Conservation (phyloP, 768 basidiomycete species). For the Tylopilus felleus region DNA sequence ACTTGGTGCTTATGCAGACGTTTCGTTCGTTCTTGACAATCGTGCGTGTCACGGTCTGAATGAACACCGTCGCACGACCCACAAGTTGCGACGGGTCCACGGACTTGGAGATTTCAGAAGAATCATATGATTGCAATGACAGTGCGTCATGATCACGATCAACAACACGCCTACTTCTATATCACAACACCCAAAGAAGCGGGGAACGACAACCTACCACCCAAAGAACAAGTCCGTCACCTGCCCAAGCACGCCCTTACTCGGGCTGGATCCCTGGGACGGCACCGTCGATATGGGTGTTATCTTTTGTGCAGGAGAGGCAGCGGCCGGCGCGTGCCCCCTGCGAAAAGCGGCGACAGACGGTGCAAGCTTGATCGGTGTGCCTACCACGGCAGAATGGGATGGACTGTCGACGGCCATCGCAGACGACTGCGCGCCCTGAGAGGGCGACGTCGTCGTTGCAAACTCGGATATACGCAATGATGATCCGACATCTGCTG, state of each 20-base stretch:
- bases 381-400: slow-evolving; percentile 51
- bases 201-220: slow-evolving; percentile 48
- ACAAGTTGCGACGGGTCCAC: too few relatives aligned
- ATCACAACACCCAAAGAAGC: background rate
- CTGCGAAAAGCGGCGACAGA: slow-evolving; percentile 70
- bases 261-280: slow-evolving; percentile 35
- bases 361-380: slow-evolving; percentile 69
- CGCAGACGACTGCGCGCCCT: slow-evolving; percentile 31
- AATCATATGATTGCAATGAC: background rate
- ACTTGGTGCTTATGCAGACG: too few relatives aligned
- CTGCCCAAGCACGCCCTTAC: slow-evolving; percentile 65
- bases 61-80: background rate
- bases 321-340: slow-evolving; percentile 28
- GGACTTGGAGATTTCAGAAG: background rate
- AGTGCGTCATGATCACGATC: background rate
- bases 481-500: slow-evolving; percentile 47
- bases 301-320: slow-evolving; percentile 24
- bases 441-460: slow-evolving; percentile 6
- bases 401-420: slow-evolving; percentile 49
- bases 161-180: background rate
- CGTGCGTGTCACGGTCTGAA: too few relatives aligned
- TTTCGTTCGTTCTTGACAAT: too few relatives aligned
- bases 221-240: slow-evolving; percentile 80
- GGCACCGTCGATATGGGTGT: slow-evolving; percentile 7
- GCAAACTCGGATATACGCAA: slow-evolving; percentile 21